phyloP scores from a whole-genome alignment of 2,329 filamentous ascomycete genomes.

The Byssothecium circinans region DNA sequence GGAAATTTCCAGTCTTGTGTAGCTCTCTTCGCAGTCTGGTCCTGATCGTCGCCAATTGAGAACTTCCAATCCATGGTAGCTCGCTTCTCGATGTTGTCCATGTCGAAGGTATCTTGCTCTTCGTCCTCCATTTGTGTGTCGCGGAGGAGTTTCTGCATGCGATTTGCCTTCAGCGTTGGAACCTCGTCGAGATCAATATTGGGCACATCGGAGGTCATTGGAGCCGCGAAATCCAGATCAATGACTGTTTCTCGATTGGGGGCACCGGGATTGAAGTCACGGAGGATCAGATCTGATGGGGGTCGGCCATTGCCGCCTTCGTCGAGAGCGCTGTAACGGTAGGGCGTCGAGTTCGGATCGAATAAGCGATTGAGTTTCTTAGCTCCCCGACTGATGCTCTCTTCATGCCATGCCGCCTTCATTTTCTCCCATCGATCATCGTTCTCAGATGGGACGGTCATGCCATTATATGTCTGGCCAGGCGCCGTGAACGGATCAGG shows the following conservation, averaged over 20 bases:
- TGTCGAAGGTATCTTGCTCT: constrained; percentile 27
- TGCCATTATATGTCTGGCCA: constrained; percentile 34
- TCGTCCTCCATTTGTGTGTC: constrained; percentile 48
- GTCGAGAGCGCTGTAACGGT: constrained; percentile 59
- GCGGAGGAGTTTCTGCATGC: constrained; percentile 51
- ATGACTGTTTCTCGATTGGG: constrained; percentile 56
- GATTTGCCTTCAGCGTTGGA: constrained; percentile 59
- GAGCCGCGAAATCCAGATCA: constrained; percentile 59
- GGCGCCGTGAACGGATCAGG: constrained; percentile 46
- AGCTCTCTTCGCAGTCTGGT: constrained; percentile 33
- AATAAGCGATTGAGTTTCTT: constrained; percentile 61
- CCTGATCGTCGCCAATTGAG: constrained; percentile 15
- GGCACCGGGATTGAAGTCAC: constrained; percentile 46
- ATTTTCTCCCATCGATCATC: constrained; percentile 39
- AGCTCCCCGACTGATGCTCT: constrained; percentile 60
- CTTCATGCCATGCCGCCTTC: constrained; percentile 58
- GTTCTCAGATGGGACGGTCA: constrained; percentile 40
- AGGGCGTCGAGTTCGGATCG: constrained; percentile 57
- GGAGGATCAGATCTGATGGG: constrained; percentile 59
- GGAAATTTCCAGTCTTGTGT: constrained; percentile 58
- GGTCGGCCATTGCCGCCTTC: constrained; percentile 48
- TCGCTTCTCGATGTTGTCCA: constrained; percentile 33
- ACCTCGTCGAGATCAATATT: constrained; percentile 53
- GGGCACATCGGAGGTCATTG: constrained; percentile 35
- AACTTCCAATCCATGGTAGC: constrained; percentile 51